Evolutionary conservation across 2,329 filamentous ascomycete genomes (phyloP).

Genomic region (Amauroascus niger): DNA sequence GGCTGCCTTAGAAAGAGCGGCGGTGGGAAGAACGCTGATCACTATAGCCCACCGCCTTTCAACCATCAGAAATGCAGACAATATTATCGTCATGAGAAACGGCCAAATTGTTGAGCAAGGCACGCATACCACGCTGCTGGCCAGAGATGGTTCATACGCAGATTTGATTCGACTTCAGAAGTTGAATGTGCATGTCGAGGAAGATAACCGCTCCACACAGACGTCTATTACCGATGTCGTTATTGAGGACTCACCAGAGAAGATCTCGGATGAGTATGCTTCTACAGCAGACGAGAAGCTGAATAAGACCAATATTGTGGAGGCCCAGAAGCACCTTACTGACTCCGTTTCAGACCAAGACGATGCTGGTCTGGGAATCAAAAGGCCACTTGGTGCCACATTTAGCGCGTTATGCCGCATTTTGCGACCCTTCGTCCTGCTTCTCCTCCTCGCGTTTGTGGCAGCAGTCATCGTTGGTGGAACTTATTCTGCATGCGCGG

Average conservation of each 20-base stretch:
- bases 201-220: constrained; percentile 5
- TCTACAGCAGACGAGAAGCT: constrained; percentile 19
- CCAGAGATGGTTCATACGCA: constrained; percentile 32
- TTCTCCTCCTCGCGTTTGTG: constrained; percentile 42
- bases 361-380: constrained; percentile 17
- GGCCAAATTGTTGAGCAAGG: constrained; percentile 24
- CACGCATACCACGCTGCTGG: constrained; percentile 21
- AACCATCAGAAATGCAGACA: constrained; percentile 24
- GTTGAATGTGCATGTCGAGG: constrained; percentile 16
- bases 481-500: constrained; percentile 48
- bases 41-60: constrained; percentile 25
- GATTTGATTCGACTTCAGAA: constrained; percentile 39
- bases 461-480: constrained; percentile 47
- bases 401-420: constrained; percentile 25
- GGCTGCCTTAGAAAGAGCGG: constrained; percentile 18
- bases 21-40: constrained; percentile 20
- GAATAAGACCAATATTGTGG: background rate
- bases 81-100: constrained; percentile 24
- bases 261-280: constrained; percentile 13
- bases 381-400: constrained; percentile 20
- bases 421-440: constrained; percentile 36
- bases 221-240: constrained; percentile 9
- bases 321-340: constrained; percentile 16
- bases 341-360: constrained; percentile 14
- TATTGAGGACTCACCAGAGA: background rate